Evolutionary conservation across 768 basidiomycete genomes (phyloP).

Genomic region (Suillus hirtellus): DNA sequence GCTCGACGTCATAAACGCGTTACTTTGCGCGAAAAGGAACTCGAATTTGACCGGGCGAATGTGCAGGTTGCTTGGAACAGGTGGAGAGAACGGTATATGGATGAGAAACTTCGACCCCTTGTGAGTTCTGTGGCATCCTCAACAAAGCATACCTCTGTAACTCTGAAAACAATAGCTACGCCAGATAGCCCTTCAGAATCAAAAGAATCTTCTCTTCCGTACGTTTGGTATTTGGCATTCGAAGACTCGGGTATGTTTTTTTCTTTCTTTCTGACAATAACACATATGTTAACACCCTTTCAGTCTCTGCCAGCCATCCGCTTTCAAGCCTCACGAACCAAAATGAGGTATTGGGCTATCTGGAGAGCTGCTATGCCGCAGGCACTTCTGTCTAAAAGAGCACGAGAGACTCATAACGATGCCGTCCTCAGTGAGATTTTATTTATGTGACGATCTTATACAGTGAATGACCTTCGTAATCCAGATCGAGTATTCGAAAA

Average conservation of each 20-base stretch:
- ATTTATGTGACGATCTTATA: conserved; percentile 15
- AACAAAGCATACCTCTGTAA: conserved; percentile 4
- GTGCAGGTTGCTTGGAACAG: conserved; percentile 69
- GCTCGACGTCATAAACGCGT: conserved; percentile 61
- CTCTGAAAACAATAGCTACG: conserved; percentile 29
- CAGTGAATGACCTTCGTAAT: conserved; percentile 4
- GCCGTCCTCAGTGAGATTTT: conserved; percentile 56
- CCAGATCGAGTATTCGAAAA: conserved; percentile 55
- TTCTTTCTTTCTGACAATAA: neutral
- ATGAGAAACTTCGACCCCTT: conserved; percentile 63
- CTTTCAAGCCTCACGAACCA: conserved; percentile 64
- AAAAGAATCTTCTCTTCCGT: conserved; percentile 61
- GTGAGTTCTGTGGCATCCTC: conserved; percentile 38
- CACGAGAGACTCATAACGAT: conserved; percentile 58
- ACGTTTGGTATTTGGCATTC: conserved; percentile 75
- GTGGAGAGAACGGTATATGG: conserved; percentile 74
- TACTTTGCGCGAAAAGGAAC: conserved; percentile 59
- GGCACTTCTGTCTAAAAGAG: conserved; percentile 63
- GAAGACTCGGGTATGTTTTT: conserved; percentile 62
- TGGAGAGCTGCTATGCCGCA: conserved; percentile 75
- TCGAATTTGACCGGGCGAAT: conserved; percentile 54
- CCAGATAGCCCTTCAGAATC: conserved; percentile 55
- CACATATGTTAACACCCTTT: conserved; percentile 13
- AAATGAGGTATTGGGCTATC: conserved; percentile 58
- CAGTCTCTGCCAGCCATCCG: conserved; percentile 80